These are phyloP conservation scores for Russula foetens DNA, from an alignment of 768 basidiomycete genomes.

Conservation along the genomic window DNA sequence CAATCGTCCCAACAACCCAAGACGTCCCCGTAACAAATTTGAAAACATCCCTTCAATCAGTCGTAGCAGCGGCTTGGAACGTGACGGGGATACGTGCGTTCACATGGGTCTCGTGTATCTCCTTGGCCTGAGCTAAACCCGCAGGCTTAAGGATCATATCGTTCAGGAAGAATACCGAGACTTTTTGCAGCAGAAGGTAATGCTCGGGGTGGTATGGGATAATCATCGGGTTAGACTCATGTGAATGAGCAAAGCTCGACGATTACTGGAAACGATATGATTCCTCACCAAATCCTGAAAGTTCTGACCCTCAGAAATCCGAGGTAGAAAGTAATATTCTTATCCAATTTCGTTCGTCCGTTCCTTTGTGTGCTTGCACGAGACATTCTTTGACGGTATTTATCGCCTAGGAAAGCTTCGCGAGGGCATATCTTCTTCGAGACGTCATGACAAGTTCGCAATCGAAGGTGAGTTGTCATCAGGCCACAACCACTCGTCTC, in stretches of 20 bases:
- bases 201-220: background rate
- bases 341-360: conserved; percentile 59
- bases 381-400: background rate
- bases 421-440: conserved; percentile 60
- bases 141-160: conserved; percentile 49
- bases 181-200: conserved; percentile 61
- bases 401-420: conserved; percentile 57
- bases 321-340: conserved; percentile 61
- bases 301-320: conserved; percentile 26
- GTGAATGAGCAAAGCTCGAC: conserved; percentile 35
- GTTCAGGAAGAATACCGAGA: conserved; percentile 60
- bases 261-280: conserved; percentile 37
- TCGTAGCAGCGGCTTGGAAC: conserved; percentile 66
- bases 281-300: conserved; percentile 1
- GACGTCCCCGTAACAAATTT: background rate
- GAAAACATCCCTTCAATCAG: conserved; percentile 66
- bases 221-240: background rate
- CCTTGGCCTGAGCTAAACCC: conserved; percentile 9
- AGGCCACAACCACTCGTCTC: background rate
- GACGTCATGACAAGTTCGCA: conserved; percentile 51
- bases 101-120: background rate
- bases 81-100: conserved; percentile 67
- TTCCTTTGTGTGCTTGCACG: background rate
- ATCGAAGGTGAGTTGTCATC: conserved; percentile 47
- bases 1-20: no score